These are phyloP conservation scores for Nelumbo lutea DNA, from an alignment of 164 flowering plant species.

Conservation along the genomic window DNA sequence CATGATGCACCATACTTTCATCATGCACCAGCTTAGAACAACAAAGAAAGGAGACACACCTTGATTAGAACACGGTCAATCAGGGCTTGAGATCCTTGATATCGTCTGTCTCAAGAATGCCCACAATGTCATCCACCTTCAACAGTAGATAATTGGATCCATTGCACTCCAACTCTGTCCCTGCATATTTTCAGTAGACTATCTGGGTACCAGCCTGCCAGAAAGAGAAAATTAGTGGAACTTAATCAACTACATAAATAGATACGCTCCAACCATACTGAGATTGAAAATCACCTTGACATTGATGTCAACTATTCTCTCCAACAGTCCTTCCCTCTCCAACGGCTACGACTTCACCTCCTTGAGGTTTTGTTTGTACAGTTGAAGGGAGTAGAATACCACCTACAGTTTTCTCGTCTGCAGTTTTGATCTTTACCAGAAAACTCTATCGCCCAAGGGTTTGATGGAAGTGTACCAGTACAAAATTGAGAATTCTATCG, in stretches of 20 bases:
- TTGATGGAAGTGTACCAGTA: conserved; percentile 68
- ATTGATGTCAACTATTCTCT: too few species aligned
- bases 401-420: conserved; percentile 25
- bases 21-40: too few species aligned
- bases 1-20: too few species aligned
- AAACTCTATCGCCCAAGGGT: conserved; percentile 88
- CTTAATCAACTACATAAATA: not conserved
- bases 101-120: conserved; percentile 84
- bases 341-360: conserved; percentile 50
- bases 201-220: conserved; percentile 65
- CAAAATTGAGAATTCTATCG: too few species aligned
- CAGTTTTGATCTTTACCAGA: conserved; percentile 41
- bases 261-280: not conserved
- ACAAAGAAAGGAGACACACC: too few species aligned
- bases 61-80: conserved; percentile 41
- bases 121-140: conserved; percentile 93
- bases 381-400: too few species aligned
- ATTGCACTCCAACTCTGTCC: conserved; percentile 20
- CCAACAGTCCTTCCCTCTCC: conserved; percentile 36
- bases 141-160: conserved; percentile 69
- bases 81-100: conserved; percentile 17
- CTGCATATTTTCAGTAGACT: conserved; percentile 91
- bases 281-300: not conserved
- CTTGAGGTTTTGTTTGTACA: too few species aligned
- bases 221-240: not conserved